Percentiles rank a stretch among this genome's conserved stretches.
These are phyloP conservation scores for Thraustotheca clavata DNA, from an alignment of 352 stramenopile species.

Conservation along the genomic window DNA sequence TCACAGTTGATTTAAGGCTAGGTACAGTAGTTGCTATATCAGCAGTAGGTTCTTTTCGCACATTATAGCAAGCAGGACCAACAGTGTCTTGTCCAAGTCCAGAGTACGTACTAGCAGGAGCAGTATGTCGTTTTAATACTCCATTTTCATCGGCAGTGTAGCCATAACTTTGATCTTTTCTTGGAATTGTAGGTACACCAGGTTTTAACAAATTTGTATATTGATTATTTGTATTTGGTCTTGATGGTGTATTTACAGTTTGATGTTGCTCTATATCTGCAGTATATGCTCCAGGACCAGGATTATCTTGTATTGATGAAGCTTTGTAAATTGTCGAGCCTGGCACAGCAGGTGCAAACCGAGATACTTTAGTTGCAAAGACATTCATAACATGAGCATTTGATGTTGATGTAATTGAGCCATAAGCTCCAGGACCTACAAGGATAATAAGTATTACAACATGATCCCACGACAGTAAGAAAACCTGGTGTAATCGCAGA, in stretches of 20 bases:
- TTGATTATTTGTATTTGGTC: constrained; percentile 27
- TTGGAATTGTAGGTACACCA: constrained; percentile 55
- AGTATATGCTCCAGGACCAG: constrained; percentile 47
- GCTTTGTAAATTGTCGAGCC: constrained; percentile 56
- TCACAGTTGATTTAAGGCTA: constrained; percentile 56
- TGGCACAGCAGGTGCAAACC: constrained; percentile 59
- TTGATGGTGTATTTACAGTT: not conserved
- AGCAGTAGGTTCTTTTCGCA: constrained; percentile 50
- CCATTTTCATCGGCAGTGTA: constrained; percentile 42
- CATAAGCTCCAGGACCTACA: constrained; percentile 47
- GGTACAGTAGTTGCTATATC: constrained; percentile 12
- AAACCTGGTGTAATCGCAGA: constrained; percentile 53
- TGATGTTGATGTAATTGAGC: constrained; percentile 15
- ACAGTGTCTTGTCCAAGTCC: constrained; percentile 64
- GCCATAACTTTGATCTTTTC: constrained; percentile 65
- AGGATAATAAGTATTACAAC: not conserved
- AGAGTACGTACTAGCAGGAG: constrained; percentile 42
- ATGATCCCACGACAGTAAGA: not conserved
- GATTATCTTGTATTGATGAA: constrained; percentile 67
- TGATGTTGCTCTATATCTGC: constrained; percentile 25
- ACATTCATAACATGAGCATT: constrained; percentile 36
- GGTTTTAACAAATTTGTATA: constrained; percentile 43
- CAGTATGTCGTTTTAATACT: constrained; percentile 34
- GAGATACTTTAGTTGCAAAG: constrained; percentile 66
- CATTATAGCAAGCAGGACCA: constrained; percentile 56